Evolutionary conservation across 2,329 filamentous ascomycete species (phyloP), one percentile per base, ranked within the genome.

Genomic region (Penicillium sp.): DNA sequence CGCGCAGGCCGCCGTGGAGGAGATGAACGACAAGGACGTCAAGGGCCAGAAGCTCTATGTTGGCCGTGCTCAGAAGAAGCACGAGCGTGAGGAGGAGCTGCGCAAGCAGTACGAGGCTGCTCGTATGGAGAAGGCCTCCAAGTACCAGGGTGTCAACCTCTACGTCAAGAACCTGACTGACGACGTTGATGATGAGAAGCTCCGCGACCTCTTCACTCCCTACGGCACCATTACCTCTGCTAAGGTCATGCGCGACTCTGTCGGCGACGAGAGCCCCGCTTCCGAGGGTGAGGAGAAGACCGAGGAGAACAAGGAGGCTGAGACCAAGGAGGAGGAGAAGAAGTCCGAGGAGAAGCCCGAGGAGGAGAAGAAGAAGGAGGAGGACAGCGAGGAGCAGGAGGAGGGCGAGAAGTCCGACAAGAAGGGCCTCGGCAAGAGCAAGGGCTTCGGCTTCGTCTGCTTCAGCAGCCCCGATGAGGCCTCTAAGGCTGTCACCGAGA

Each of bases 101-200:
- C 92, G 94, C 80, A 95, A 90, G 83, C 95, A 96, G 70, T 97
- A 99, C 76, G 94, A 99, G 79, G 93, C 93, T 69, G 91, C 91
- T 67, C 93, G 94, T 68, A 83, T 95, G 68, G 94, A 99, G 84
- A 99, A 99, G 83, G 92, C 91, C 74, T 95, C 85, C 81, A 99
- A 99, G 82, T 99, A 99, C 79, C 91, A 96, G 80, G 94, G 94
- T 65, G 94, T 99, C 75, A 99, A 99, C 81, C 84, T 99, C 45
- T 99, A 99, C 81, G 94, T 99, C 80, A 99, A 99, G 87, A 99
- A 99, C 79, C 81, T 99, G 56, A 88, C 91, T 62, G 94, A 99
- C 65, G 94, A 97, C 56, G 85, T 99, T 63, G 94, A 99, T 70
- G 94, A 99, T 66, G 94, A 99, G 69, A 96, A 96, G 84, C 85